Percentiles rank a stretch among this genome's conserved stretches.
Evolutionary conservation across 257 asterid genomes (phyloP).

Genomic region (Lycium barbarum): DNA sequence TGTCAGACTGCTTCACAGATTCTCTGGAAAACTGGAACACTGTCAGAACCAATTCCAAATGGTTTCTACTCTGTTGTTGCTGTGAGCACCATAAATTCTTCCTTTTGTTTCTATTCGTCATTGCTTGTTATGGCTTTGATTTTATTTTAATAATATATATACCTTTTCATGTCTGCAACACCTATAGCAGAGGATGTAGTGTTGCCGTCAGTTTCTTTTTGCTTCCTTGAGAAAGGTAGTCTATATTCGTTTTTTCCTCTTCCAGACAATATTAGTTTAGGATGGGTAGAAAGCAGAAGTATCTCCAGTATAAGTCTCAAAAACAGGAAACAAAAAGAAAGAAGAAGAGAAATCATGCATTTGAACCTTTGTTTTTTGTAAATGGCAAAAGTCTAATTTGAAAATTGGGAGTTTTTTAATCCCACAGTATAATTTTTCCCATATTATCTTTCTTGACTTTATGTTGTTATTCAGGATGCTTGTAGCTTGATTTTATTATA

Average conservation of each 20-base stretch:
- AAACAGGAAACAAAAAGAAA: not conserved
- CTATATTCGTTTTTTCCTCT: not conserved
- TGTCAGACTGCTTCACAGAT: constrained; percentile 76
- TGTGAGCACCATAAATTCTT: constrained; percentile 60
- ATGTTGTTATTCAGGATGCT: not conserved
- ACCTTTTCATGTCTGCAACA: not conserved
- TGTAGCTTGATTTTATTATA: not conserved
- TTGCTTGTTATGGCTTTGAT: constrained; percentile 25
- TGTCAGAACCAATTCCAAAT: constrained; percentile 87
- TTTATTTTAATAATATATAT: not conserved
- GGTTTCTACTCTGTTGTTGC: constrained; percentile 96
- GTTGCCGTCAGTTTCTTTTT: not conserved
- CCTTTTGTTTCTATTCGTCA: constrained; percentile 28
- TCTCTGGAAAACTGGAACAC: constrained; percentile 91
- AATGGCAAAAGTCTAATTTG: not conserved
- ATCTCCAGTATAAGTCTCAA: not conserved
- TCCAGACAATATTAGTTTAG: not conserved
- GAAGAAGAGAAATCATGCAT: not conserved
- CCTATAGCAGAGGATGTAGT: not conserved
- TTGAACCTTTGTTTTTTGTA: not conserved
- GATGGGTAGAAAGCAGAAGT: not conserved
- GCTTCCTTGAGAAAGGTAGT: not conserved
- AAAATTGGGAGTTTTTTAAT: not conserved
- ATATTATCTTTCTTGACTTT: not conserved
- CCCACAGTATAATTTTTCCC: not conserved